Evolutionary conservation across 306 rosid species (phyloP).

Genomic region (Pueraria montana): DNA sequence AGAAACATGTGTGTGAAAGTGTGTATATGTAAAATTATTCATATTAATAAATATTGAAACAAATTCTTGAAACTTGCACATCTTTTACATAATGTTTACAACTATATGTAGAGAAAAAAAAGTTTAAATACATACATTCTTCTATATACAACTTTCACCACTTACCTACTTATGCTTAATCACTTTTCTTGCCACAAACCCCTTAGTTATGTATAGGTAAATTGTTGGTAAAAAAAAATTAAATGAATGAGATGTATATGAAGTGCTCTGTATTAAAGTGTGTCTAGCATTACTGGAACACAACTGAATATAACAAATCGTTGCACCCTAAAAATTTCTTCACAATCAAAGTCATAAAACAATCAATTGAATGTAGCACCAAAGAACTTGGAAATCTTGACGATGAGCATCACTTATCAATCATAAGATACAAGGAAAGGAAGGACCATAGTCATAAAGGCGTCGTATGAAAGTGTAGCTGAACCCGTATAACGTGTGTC

Average conservation of each 20-base stretch:
- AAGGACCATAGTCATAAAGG: slow-evolving; percentile 80
- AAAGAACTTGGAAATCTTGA: slow-evolving; percentile 35
- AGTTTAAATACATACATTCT: background rate
- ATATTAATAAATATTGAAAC: background rate
- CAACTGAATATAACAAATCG: slow-evolving; percentile 9
- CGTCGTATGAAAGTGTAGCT: slow-evolving; percentile 70
- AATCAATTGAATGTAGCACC: slow-evolving; percentile 52
- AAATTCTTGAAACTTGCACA: background rate
- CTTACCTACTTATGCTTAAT: background rate
- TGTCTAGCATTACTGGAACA: background rate
- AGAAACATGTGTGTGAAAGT: background rate
- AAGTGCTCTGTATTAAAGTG: background rate
- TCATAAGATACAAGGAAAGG: slow-evolving; percentile 86
- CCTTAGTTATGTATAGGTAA: background rate
- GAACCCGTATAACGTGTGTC: slow-evolving; percentile 72
- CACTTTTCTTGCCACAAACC: background rate
- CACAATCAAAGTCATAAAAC: slow-evolving; percentile 39
- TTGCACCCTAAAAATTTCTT: slow-evolving; percentile 31
- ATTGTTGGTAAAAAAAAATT: background rate
- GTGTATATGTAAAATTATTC: background rate
- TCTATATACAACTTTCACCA: background rate
- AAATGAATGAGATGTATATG: background rate
- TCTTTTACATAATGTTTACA: background rate
- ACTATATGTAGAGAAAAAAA: background rate
- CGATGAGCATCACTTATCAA: slow-evolving; percentile 46